Evolutionary conservation across 2,329 filamentous ascomycete species (phyloP).

Genomic region (Madurella mycetomatis): DNA sequence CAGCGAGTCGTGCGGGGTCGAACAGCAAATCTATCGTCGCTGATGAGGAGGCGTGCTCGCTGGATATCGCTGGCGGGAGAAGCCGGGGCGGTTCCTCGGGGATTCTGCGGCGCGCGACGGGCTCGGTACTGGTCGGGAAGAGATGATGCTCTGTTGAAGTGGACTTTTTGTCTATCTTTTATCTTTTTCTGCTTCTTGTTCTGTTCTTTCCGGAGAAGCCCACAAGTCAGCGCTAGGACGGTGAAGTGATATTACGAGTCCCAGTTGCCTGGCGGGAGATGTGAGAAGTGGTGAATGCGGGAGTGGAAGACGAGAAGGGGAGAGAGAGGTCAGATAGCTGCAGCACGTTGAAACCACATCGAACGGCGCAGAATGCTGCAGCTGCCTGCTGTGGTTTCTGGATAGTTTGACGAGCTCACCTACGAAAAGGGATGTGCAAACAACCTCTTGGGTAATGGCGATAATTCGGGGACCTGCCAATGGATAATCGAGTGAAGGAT

Average conservation of each 20-base stretch:
- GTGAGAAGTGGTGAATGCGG: background rate
- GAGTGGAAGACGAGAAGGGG: background rate
- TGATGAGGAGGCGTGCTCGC: background rate
- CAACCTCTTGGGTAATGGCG: conserved; percentile 20
- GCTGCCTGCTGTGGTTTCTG: background rate
- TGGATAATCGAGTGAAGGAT: conserved; percentile 31
- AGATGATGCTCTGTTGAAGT: conserved; percentile 15
- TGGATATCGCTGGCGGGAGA: background rate
- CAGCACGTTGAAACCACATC: background rate
- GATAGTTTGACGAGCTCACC: conserved; percentile 7
- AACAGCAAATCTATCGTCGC: background rate
- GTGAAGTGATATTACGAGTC: background rate
- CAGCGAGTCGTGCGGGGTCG: conserved; percentile 1
- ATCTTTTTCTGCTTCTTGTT: conserved; percentile 15
- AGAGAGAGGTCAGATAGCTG: background rate
- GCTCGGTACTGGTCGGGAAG: background rate
- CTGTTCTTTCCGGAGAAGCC: background rate
- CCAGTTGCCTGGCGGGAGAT: background rate
- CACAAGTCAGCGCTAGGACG: conserved; percentile 11
- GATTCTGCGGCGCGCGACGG: background rate
- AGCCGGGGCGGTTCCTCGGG: background rate
- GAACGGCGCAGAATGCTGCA: background rate
- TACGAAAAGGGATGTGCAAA: conserved; percentile 18
- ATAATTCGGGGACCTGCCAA: conserved; percentile 25
- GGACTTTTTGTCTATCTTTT: conserved; percentile 17